Conservation (phyloP, 1,284 basidiomycete species). For the Boletus semigastroideus region DNA sequence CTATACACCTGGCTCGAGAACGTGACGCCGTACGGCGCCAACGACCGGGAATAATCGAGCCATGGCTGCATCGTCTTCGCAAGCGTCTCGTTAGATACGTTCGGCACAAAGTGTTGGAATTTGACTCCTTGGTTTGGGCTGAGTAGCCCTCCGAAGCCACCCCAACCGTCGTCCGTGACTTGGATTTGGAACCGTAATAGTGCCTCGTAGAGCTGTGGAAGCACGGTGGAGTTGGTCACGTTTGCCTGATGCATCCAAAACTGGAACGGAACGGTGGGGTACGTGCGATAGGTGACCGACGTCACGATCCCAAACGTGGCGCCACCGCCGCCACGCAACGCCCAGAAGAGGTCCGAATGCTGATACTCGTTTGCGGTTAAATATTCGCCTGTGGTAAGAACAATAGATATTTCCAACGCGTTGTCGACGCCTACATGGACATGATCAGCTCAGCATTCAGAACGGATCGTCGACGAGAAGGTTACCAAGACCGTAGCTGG, state of each 20-base stretch:
- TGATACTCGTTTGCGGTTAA: slow-evolving; percentile 21
- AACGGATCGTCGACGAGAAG: neutral
- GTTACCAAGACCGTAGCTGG: slow-evolving; percentile 44
- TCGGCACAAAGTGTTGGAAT: slow-evolving; percentile 32
- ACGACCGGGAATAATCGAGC: slow-evolving; percentile 26
- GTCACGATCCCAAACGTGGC: slow-evolving; percentile 31
- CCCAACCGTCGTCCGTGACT: slow-evolving; percentile 34
- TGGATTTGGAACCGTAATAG: slow-evolving; percentile 30
- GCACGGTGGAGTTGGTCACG: slow-evolving; percentile 16
- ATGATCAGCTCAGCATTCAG: neutral
- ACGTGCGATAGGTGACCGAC: slow-evolving; percentile 29
- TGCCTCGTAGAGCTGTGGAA: slow-evolving; percentile 22
- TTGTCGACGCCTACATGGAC: slow-evolving; percentile 42
- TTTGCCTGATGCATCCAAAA: slow-evolving; percentile 26
- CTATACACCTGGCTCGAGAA: slow-evolving; percentile 2
- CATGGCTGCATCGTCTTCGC: slow-evolving; percentile 35
- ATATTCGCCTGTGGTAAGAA: slow-evolving; percentile 19
- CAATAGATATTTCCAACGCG: slow-evolving; percentile 31
- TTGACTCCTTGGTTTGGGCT: slow-evolving; percentile 4
- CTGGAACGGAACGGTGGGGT: slow-evolving; percentile 33
- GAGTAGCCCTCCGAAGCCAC: slow-evolving; percentile 16
- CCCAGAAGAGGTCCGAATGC: slow-evolving; percentile 40
- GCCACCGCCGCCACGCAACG: slow-evolving; percentile 50
- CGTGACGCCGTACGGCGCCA: slow-evolving; percentile 23
- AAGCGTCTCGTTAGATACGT: slow-evolving; percentile 33